These are phyloP conservation scores for Apiospora kogelbergensis DNA, from an alignment of 2,329 filamentous ascomycete species.

Conservation along the genomic window DNA sequence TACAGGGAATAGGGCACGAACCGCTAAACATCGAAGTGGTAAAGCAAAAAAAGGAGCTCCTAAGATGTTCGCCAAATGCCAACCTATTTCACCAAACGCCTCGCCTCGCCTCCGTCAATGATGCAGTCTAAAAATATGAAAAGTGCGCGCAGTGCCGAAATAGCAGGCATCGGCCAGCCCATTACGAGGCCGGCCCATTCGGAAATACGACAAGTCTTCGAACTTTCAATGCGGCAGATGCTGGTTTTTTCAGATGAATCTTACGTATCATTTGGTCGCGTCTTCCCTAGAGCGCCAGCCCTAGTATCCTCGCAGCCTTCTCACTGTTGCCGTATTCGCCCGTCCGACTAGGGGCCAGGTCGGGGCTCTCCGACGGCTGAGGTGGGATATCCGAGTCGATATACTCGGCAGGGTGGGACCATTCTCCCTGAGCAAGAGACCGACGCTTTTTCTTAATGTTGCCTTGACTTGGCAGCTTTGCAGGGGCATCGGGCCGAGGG, in stretches of 20 bases:
- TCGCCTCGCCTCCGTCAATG: conserved; percentile 2
- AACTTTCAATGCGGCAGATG: not conserved
- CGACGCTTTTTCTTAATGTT: conserved; percentile 36
- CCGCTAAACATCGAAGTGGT: not conserved
- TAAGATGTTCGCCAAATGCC: not conserved
- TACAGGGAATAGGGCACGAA: not conserved
- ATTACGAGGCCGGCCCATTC: not conserved
- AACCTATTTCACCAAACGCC: conserved; percentile 10
- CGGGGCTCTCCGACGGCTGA: conserved; percentile 29
- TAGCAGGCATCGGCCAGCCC: not conserved
- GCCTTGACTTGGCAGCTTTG: conserved; percentile 30
- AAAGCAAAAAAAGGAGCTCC: not conserved
- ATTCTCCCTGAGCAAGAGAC: conserved; percentile 30
- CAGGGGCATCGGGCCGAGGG: conserved; percentile 20
- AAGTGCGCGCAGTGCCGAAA: not conserved
- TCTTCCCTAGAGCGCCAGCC: conserved; percentile 13
- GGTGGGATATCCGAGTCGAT: conserved; percentile 22
- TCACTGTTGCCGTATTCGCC: conserved; percentile 23
- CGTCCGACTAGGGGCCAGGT: conserved; percentile 19
- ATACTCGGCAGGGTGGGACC: conserved; percentile 31
- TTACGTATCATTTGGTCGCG: not conserved
- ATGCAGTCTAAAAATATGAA: not conserved
- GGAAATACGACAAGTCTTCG: not conserved
- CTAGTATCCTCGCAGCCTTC: conserved; percentile 14
- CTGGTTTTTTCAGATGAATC: not conserved